A percentile compares a stretch with the other conserved stretches of the same genome.
These are phyloP conservation scores for Phoma sp. DNA, from an alignment of 2,329 filamentous ascomycete genomes.

Conservation along the genomic window DNA sequence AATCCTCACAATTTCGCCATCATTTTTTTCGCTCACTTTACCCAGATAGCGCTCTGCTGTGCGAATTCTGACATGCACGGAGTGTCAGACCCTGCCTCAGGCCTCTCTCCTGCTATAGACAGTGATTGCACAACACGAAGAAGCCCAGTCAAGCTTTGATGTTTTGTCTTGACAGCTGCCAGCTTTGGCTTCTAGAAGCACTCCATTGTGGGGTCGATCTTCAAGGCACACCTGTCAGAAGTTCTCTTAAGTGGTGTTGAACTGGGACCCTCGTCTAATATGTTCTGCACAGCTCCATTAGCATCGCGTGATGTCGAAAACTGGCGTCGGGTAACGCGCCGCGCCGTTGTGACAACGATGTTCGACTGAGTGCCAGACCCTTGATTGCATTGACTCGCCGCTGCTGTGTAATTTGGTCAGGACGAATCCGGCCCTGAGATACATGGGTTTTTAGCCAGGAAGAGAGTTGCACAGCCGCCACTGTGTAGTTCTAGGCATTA, in stretches of 20 bases:
- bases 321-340: conserved; percentile 8
- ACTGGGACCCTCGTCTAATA: background rate
- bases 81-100: background rate
- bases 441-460: background rate
- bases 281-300: background rate
- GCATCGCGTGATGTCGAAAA: background rate
- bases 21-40: background rate
- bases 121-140: background rate
- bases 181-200: conserved; percentile 5
- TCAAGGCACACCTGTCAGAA: background rate
- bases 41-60: background rate
- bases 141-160: background rate
- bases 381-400: conserved; percentile 10
- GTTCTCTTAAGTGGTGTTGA: background rate
- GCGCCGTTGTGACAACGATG: conserved; percentile 4
- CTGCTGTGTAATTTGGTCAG: conserved; percentile 4
- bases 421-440: conserved; percentile 1
- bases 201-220: background rate
- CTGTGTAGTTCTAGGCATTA: background rate
- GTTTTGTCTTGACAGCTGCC: background rate
- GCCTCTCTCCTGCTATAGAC: background rate
- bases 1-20: conserved; percentile 4
- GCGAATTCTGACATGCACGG: background rate
- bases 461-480: conserved; percentile 4
- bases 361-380: conserved; percentile 1